Conservation (phyloP, 2,329 filamentous ascomycete genomes). For the Sporothrix protearum region DNA sequence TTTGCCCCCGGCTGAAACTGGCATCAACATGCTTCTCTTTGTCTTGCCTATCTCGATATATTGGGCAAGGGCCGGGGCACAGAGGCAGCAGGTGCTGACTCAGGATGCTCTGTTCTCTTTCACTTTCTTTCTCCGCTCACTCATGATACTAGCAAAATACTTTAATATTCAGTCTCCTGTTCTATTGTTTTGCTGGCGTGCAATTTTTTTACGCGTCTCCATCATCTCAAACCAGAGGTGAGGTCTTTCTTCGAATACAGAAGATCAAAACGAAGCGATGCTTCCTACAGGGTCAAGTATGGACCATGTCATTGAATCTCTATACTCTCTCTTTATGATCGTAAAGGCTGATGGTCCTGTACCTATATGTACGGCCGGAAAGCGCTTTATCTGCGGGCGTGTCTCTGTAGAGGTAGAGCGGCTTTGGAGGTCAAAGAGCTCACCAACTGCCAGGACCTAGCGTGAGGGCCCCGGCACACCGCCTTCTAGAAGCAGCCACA, state of each 20-base stretch:
- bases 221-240: neutral
- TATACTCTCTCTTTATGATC: too few relatives aligned
- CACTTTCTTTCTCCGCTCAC: neutral
- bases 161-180: neutral
- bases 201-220: neutral
- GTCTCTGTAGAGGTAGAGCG: neutral
- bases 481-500: conserved; percentile 21
- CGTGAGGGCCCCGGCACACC: conserved; percentile 15
- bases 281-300: too few relatives aligned
- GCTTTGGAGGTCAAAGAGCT: neutral
- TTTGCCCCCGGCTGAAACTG: too few relatives aligned
- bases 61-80: neutral
- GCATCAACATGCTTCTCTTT: neutral
- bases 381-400: too few relatives aligned
- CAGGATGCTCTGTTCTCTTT: neutral
- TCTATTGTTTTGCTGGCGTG: neutral
- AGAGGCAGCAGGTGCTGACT: neutral
- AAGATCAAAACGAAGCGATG: neutral
- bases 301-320: too few relatives aligned
- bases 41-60: neutral
- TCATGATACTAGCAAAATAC: neutral
- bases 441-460: neutral
- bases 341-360: neutral
- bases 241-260: neutral
- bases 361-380: neutral